Base-by-base conservation (phyloP, 495 filamentous ascomycete genomes). In the Venustampulla echinocandica region DNA sequence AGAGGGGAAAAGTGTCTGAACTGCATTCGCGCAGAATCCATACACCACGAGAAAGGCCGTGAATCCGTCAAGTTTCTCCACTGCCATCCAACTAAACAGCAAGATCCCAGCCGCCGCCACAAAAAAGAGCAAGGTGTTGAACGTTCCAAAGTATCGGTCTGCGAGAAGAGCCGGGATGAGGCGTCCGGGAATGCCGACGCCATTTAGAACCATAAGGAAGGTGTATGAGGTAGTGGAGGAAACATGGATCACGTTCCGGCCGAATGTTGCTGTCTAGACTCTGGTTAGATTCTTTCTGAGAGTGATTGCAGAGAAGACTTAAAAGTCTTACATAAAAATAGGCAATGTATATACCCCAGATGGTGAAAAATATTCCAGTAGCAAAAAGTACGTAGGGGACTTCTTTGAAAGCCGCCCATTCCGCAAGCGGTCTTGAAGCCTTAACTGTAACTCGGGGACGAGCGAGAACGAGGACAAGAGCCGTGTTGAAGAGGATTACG, bases 181-280 rank as follows among this genome's bases (percentile, higher is more conserved):
- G 0, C 85, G 78, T 5, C 81, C 82, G 1, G 74, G 46, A 3
- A 82, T 17, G 1, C 85, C 82, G 22, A 81, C 65, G n/a, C 77
- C 80, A 63, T 92, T 90, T 57, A 89, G 71, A 37, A 89, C 67
- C 25, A 90, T 66, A 19, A 92, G 67, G 14, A 88, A 58, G 54
- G 79, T 77, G 38, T 14, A 51, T 41, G 14, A 49, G 46, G n/a
- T 58, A 39, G 13, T 76, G 74, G 35, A 70, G 75, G 60, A 78
- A 90, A 3, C 15, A 33, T n/a, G n/a, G n/a, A n/a, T n/a, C n/a
- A n/a, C n/a, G n/a, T n/a, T n/a, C n/a, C n/a, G n/a, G n/a, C n/a
- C n/a, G n/a, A n/a, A n/a, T n/a, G n/a, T n/a, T n/a, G n/a, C n/a
- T n/a, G n/a, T n/a, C n/a, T n/a, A n/a, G n/a, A n/a, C n/a, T n/a